Evolutionary conservation across 176 grass and related monocot species (phyloP).

Genomic region (Cenchrus fungigraminus): DNA sequence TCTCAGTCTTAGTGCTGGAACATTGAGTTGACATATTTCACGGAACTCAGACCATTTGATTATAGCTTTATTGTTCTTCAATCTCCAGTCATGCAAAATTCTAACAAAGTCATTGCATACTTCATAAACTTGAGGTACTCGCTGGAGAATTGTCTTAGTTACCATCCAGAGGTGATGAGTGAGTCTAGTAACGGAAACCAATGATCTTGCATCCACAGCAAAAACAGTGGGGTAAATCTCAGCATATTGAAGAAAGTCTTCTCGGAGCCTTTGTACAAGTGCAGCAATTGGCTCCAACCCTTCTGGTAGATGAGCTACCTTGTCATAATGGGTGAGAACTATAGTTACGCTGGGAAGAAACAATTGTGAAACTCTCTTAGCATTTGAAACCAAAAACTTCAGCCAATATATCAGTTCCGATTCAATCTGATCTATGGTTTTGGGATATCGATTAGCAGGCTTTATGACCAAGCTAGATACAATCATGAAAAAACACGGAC

Average conservation of each 20-base stretch:
- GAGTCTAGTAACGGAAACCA: slow-evolving; percentile 75
- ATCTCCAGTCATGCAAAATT: slow-evolving; percentile 70
- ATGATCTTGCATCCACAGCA: slow-evolving; percentile 83
- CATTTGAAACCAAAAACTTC: slow-evolving; percentile 77
- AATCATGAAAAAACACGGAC: slow-evolving; percentile 81
- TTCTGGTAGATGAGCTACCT: slow-evolving; percentile 60
- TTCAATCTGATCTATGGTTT: slow-evolving; percentile 74
- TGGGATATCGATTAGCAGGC: slow-evolving; percentile 62
- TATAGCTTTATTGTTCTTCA: slow-evolving; percentile 62
- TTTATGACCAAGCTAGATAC: slow-evolving; percentile 73
- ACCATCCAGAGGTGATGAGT: slow-evolving; percentile 64
- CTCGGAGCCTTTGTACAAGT: slow-evolving; percentile 74
- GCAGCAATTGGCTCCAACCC: slow-evolving; percentile 58
- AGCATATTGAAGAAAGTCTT: slow-evolving; percentile 75
- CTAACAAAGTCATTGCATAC: slow-evolving; percentile 81
- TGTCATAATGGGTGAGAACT: slow-evolving; percentile 85
- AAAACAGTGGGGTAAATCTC: slow-evolving; percentile 94
- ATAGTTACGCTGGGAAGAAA: slow-evolving; percentile 68
- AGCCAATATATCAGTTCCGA: slow-evolving; percentile 81
- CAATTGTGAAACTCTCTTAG: slow-evolving; percentile 53
- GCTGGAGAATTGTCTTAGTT: slow-evolving; percentile 79
- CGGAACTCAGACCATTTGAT: slow-evolving; percentile 86
- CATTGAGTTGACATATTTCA: slow-evolving; percentile 82
- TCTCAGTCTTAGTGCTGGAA: slow-evolving; percentile 66
- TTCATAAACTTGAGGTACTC: slow-evolving; percentile 73